A percentile compares a stretch with the other conserved stretches of the same genome.
phyloP scores from a whole-genome alignment of 2,329 filamentous ascomycete genomes.

The Paracamarosporium sp. region DNA sequence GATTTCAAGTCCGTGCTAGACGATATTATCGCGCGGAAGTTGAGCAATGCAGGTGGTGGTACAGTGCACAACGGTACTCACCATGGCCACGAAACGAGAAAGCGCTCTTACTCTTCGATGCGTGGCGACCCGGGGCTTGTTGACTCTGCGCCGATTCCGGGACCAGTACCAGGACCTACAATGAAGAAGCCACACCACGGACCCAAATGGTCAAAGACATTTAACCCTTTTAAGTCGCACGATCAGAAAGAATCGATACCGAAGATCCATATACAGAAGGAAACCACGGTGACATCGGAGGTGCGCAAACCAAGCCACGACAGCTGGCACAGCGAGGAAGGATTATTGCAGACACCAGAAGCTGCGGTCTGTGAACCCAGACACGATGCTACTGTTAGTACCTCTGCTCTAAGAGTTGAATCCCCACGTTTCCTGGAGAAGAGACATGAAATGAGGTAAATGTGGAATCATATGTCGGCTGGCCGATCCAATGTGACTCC shows the following conservation, averaged over 20 bases:
- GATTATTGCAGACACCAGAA: slow-evolving; percentile 25
- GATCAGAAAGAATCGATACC: slow-evolving; percentile 15
- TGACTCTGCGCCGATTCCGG: slow-evolving; percentile 16
- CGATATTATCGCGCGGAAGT: slow-evolving; percentile 35
- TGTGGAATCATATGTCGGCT: neutral
- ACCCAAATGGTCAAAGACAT: slow-evolving; percentile 11
- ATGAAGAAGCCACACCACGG: slow-evolving; percentile 16
- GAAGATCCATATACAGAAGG: slow-evolving; percentile 32
- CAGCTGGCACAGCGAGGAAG: slow-evolving; percentile 25
- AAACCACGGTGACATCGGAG: slow-evolving; percentile 25
- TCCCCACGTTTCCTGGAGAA: neutral
- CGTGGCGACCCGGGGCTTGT: slow-evolving; percentile 26
- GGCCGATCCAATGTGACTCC: neutral
- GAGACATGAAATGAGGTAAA: neutral
- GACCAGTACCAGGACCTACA: slow-evolving; percentile 7
- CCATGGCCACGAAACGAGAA: slow-evolving; percentile 9
- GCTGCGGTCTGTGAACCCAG: slow-evolving; percentile 22
- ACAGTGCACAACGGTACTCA: slow-evolving; percentile 20
- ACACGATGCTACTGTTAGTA: neutral
- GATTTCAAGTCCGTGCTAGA: slow-evolving; percentile 46
- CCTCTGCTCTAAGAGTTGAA: neutral
- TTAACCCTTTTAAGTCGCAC: slow-evolving; percentile 21
- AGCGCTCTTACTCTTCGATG: slow-evolving; percentile 20
- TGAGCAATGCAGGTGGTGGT: slow-evolving; percentile 26
- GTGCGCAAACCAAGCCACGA: slow-evolving; percentile 26